These are phyloP conservation scores for Phaeophleospora eucalypticola DNA, from an alignment of 2,329 filamentous ascomycete species.

Conservation along the genomic window DNA sequence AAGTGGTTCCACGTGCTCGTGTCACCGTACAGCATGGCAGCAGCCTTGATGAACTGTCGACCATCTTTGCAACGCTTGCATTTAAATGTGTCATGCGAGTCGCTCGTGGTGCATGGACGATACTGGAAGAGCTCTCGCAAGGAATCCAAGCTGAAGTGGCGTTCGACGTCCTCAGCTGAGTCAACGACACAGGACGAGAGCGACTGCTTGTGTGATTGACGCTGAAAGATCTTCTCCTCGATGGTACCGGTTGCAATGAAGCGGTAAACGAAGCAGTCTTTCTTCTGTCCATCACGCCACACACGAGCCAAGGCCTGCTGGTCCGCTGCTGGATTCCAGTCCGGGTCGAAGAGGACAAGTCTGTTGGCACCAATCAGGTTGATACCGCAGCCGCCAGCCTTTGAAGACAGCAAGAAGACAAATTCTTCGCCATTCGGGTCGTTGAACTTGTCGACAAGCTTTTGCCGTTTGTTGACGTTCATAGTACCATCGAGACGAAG, in stretches of 20 bases:
- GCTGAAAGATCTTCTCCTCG: slow-evolving; percentile 98
- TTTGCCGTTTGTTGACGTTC: slow-evolving; percentile 95
- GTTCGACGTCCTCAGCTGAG: slow-evolving; percentile 91
- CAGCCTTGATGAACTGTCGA: slow-evolving; percentile 80
- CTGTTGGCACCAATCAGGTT: slow-evolving; percentile 94
- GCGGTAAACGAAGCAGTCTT: slow-evolving; percentile 99
- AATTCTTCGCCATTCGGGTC: slow-evolving; percentile 86
- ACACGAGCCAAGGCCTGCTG: slow-evolving; percentile 96
- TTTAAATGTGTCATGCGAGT: slow-evolving; percentile 98
- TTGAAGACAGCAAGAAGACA: slow-evolving; percentile 92
- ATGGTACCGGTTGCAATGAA: slow-evolving; percentile 98
- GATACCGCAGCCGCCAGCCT: slow-evolving; percentile 93
- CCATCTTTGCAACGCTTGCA: slow-evolving; percentile 87
- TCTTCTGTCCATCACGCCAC: slow-evolving; percentile 98
- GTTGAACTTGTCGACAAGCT: slow-evolving; percentile 97
- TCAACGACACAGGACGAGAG: slow-evolving; percentile 95
- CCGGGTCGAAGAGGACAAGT: slow-evolving; percentile 88
- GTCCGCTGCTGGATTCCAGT: slow-evolving; percentile 95
- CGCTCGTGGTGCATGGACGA: slow-evolving; percentile 74
- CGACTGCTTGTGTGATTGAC: slow-evolving; percentile 96
- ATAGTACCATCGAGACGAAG: slow-evolving; percentile 93
- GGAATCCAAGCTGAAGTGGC: slow-evolving; percentile 89
- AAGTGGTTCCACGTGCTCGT: slow-evolving; percentile 99
- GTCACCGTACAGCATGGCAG: slow-evolving; percentile 93
- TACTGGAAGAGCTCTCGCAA: slow-evolving; percentile 94